Evolutionary conservation across 208 protist genomes (phyloP), one percentile per base, ranked within the genome.

Genomic region (Vickermania ingenoplastis): DNA sequence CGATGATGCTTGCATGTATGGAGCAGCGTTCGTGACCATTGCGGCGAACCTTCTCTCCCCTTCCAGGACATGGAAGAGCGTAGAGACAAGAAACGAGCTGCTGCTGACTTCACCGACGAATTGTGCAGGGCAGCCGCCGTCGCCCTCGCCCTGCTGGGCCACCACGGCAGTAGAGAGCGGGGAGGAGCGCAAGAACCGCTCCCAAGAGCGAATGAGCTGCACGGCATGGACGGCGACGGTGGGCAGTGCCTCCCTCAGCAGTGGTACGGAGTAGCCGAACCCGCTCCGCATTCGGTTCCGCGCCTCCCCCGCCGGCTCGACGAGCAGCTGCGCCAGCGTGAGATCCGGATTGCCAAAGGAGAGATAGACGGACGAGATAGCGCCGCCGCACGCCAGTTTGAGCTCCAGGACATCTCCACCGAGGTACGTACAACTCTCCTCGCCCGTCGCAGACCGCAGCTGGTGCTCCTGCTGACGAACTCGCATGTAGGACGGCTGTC

Each of bases 11-110:
- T n/a, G n/a, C n/a, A n/a, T n/a, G n/a, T n/a, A n/a, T n/a, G n/a
- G n/a, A n/a, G n/a, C n/a, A n/a, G n/a, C n/a, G n/a, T n/a, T n/a
- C n/a, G n/a, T n/a, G n/a, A n/a, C n/a, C n/a, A n/a, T n/a, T n/a
- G n/a, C n/a, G n/a, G n/a, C n/a, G n/a, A n/a, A n/a, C n/a, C n/a
- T n/a, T n/a, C n/a, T n/a, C n/a, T n/a, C n/a, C n/a, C n/a, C n/a
- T n/a, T n/a, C n/a, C n/a, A n/a, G 61, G 13, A 63, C 24, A 59
- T 91, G 84, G 1, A 63, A 73, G 2, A 88, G 58, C 2, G 72
- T 65, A 1, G 84, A 91, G 0, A 88, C 61, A 80, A 79, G 88
- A 54, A 91, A 91, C 3, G 73, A 67, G 24, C 65, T 68, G 11
- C 70, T 67, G 25, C 65, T 48, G 7, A 50, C 41, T n/a, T n/a